Percentiles rank a stretch among this genome's conserved stretches.
Conservation (phyloP, 2,329 filamentous ascomycete species). For the Rhexocercosporidium sp. region DNA sequence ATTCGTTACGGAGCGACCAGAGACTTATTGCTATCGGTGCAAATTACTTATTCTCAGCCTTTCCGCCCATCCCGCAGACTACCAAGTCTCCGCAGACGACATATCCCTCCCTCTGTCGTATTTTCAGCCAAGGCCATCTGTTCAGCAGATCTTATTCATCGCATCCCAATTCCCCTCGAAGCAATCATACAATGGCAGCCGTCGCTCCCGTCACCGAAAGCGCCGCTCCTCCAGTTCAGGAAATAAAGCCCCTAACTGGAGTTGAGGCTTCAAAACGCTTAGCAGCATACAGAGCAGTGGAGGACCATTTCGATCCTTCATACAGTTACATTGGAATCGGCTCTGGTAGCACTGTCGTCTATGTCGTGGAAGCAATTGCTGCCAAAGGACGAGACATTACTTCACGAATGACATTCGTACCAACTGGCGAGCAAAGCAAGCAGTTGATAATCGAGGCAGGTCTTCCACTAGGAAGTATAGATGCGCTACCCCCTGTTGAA, state of each 20-base stretch:
- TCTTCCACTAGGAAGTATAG: constrained; percentile 66
- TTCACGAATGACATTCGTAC: constrained; percentile 74
- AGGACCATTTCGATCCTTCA: constrained; percentile 69
- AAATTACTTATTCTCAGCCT: constrained; percentile 8
- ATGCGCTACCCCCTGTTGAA: constrained; percentile 42
- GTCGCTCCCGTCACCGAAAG: constrained; percentile 23
- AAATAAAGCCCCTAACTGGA: constrained; percentile 41
- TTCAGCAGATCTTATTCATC: neutral
- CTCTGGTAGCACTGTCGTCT: constrained; percentile 81
- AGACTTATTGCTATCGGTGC: neutral
- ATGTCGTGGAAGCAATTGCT: constrained; percentile 82
- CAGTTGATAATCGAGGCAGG: constrained; percentile 83
- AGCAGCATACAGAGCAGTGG: constrained; percentile 75
- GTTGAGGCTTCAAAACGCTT: constrained; percentile 77
- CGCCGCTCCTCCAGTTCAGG: constrained; percentile 23
- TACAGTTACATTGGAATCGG: constrained; percentile 78
- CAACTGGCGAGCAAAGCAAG: constrained; percentile 80
- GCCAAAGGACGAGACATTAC: constrained; percentile 60
- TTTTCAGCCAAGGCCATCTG: neutral
- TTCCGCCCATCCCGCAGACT: neutral
- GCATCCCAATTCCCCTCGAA: neutral
- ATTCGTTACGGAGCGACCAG: neutral
- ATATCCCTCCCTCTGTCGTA: neutral
- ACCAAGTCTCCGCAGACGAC: neutral
- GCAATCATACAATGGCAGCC: constrained; percentile 27